Evolutionary conservation across 164 flowering plant genomes (phyloP), one percentile per base, ranked within the genome.

Genomic region (Cinnamomum chago): DNA sequence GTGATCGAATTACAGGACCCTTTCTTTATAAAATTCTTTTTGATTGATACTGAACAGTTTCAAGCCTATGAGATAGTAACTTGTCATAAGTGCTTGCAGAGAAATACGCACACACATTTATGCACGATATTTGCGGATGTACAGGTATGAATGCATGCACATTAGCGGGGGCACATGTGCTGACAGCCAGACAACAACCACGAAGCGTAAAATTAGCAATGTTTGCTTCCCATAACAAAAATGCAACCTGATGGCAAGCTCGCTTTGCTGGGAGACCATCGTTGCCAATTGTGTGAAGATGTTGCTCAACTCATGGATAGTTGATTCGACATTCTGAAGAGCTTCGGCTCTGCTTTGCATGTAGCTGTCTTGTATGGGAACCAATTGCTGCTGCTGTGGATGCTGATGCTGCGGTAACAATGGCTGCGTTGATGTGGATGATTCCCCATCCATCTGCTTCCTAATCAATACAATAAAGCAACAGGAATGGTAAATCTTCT

Each of bases 261-360:
- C 99, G 72, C 99, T 97, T 82, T 95, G 99, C 84, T 95, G 92
- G 20, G 99, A 93, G 65, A 95, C 99, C 90, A 95, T 85, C 35
- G 98, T 95, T 52, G 99, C 99, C 70, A 95, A 83, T 72, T 95
- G 99, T 25, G 90, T 92, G 76, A 93, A 95, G 68, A 95, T 95
- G 79, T 79, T 90, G 82, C 98, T 74, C 67, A 95, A 79, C 80
- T 95, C 98, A 40, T 90, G 96, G 77, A 95, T 95, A 20, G 99
- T 95, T 40, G 99, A 95, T 81, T 95, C 99, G 12, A 95, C 99
- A 81, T 93, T 95, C 70, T 95, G 99, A 75, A 95, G 93, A 68
- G 99, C 99, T 84, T 93, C 98, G 72, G 98, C 94, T 84, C 99
- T 89, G 78, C 99, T 92, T 82, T 93, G 92, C 98, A 93, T 92